Evolutionary conservation across 495 filamentous ascomycete species (phyloP).

Genomic region (Penicillium verhagenii): DNA sequence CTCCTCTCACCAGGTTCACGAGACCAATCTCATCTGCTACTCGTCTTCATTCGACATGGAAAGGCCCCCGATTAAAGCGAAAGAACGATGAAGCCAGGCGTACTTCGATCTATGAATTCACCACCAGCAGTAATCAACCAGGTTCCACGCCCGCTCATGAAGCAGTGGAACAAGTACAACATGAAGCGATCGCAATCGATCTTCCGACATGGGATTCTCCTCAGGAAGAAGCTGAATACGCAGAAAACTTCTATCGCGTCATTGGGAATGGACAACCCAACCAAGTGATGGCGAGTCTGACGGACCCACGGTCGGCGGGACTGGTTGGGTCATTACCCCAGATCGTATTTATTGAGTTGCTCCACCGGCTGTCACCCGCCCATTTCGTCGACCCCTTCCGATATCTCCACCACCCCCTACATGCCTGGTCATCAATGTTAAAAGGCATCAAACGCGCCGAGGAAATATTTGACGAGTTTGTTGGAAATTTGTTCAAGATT

Average conservation of each 20-base stretch:
- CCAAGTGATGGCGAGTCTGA: slow-evolving; percentile 36
- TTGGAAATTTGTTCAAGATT: slow-evolving; percentile 35
- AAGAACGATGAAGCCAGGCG: not conserved
- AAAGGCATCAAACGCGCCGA: slow-evolving; percentile 26
- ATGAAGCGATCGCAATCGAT: not conserved
- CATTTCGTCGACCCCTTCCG: slow-evolving; percentile 50
- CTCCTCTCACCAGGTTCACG: not conserved
- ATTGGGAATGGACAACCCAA: slow-evolving; percentile 39
- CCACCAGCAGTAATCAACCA: not conserved
- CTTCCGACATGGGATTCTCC: slow-evolving; percentile 8
- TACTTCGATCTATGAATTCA: not conserved
- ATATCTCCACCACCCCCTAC: slow-evolving; percentile 46
- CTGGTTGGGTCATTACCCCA: slow-evolving; percentile 35
- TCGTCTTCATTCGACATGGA: not conserved
- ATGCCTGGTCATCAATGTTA: slow-evolving; percentile 36
- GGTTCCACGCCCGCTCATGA: not conserved
- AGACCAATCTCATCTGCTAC: slow-evolving; percentile 8
- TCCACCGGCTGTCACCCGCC: slow-evolving; percentile 39
- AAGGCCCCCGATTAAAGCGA: not conserved
- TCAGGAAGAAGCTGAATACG: slow-evolving; percentile 14
- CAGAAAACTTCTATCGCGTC: slow-evolving; percentile 25
- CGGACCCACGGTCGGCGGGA: slow-evolving; percentile 29
- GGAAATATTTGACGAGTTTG: slow-evolving; percentile 40
- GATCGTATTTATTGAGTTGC: slow-evolving; percentile 35
- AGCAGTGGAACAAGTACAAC: not conserved